Conservation (phyloP, 495 filamentous ascomycete genomes). For the Emericellopsis terricola region DNA sequence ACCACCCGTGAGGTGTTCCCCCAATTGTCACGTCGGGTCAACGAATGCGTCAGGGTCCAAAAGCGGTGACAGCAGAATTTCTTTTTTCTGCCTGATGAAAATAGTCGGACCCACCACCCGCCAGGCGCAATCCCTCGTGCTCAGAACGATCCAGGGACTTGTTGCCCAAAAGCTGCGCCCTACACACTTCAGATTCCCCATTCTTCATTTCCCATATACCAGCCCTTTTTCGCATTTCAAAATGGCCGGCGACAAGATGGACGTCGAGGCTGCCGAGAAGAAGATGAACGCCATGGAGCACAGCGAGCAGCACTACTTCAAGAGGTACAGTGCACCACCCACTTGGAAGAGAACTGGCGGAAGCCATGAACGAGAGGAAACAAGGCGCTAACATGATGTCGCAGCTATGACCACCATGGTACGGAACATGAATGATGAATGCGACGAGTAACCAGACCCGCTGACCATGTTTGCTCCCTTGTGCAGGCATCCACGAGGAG, state of each 20-base stretch:
- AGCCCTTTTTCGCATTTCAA: constrained; percentile 3
- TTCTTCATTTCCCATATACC: not conserved
- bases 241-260: constrained; percentile 24
- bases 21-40: too few relatives aligned
- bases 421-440: constrained; percentile 20
- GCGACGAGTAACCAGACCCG: too few relatives aligned
- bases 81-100: not conserved
- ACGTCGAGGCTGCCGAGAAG: constrained; percentile 30
- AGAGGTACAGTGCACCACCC: constrained; percentile 43
- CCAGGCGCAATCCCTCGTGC: not conserved
- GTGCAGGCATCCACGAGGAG: constrained; percentile 82
- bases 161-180: too few relatives aligned
- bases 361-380: not conserved
- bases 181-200: not conserved
- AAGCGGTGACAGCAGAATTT: not conserved
- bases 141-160: too few relatives aligned
- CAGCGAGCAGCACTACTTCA: constrained; percentile 93
- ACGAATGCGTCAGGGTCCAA: not conserved
- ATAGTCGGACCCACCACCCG: not conserved
- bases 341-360: not conserved
- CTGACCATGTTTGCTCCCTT: too few relatives aligned
- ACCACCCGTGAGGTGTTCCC: too few relatives aligned
- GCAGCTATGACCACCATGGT: constrained; percentile 93
- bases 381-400: not conserved
- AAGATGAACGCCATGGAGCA: constrained; percentile 51